A percentile compares a stretch with the other conserved stretches of the same genome.
Conservation (phyloP, 1,284 basidiomycete genomes). For the Cryptococcus jaspeensis region DNA sequence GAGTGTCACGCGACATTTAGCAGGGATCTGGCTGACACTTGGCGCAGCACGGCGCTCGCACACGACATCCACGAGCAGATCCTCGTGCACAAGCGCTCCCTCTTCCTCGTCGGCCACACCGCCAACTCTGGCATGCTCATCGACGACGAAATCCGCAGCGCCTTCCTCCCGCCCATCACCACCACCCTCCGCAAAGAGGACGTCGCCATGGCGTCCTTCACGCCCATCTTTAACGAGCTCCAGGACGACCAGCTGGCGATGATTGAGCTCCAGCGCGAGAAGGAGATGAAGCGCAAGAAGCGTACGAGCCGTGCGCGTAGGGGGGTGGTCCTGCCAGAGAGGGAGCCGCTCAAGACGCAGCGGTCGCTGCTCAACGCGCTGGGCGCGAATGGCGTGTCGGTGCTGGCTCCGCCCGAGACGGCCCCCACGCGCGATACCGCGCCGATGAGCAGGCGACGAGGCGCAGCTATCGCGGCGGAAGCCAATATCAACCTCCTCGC, state of each 20-base stretch:
- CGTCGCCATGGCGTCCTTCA: slow-evolving; percentile 69
- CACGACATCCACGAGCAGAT: slow-evolving; percentile 97
- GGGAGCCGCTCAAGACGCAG: slow-evolving; percentile 87
- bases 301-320: slow-evolving; percentile 83
- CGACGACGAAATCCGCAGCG: slow-evolving; percentile 88
- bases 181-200: slow-evolving; percentile 68
- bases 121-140: slow-evolving; percentile 73
- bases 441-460: slow-evolving; percentile 66
- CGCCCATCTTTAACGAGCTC: slow-evolving; percentile 84
- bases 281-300: slow-evolving; percentile 76
- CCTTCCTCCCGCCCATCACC: slow-evolving; percentile 78
- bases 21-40: not conserved
- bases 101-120: slow-evolving; percentile 86
- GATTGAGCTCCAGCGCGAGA: slow-evolving; percentile 89
- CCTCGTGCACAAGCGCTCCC: slow-evolving; percentile 83
- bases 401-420: slow-evolving; percentile 22
- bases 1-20: slow-evolving; percentile 39
- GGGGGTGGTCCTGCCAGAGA: slow-evolving; percentile 86
- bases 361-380: slow-evolving; percentile 67
- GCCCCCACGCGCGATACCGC: slow-evolving; percentile 55
- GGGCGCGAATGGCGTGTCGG: slow-evolving; percentile 36
- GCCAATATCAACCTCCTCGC: slow-evolving; percentile 51
- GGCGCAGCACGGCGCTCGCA: slow-evolving; percentile 79
- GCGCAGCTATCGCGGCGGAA: slow-evolving; percentile 79
- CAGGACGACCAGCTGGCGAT: slow-evolving; percentile 83